A percentile compares a stretch with the other conserved stretches of the same genome.
Conservation (phyloP, 2,329 filamentous ascomycete genomes). For the Penicillium corylophilum region DNA sequence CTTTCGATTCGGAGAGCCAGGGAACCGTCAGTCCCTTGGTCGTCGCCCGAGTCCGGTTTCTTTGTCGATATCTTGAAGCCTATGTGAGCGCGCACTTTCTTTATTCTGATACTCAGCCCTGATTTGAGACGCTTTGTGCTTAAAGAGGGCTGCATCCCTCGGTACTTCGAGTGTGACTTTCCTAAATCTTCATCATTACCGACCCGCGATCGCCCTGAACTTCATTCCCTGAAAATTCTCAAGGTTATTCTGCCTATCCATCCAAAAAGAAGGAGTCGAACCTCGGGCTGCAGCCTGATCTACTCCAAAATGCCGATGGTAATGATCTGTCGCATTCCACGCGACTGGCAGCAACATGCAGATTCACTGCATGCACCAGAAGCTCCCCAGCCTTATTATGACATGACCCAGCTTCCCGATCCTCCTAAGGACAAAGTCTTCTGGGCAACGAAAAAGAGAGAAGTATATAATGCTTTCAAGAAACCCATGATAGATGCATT, state of each 20-base stretch:
- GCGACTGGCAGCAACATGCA: background rate
- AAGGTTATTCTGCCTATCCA: too few species aligned
- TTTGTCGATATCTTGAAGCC: background rate
- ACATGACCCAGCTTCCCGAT: conserved; percentile 8
- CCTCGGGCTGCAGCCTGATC: background rate
- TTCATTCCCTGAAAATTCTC: too few species aligned
- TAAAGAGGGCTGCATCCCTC: background rate
- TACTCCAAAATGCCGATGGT: background rate
- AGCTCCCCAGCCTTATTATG: background rate
- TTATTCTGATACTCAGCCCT: background rate
- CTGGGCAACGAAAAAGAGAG: background rate
- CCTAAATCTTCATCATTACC: background rate
- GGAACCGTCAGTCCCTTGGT: background rate
- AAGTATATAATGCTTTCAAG: background rate
- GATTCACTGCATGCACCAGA: background rate
- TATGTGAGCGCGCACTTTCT: background rate
- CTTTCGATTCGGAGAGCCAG: background rate
- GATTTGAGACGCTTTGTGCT: background rate
- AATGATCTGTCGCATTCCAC: background rate
- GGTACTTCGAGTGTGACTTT: background rate
- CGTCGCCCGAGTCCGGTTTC: background rate
- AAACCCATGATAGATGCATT: background rate
- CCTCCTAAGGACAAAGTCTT: conserved; percentile 12
- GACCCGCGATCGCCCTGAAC: background rate
- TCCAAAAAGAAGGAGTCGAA: background rate